These are phyloP conservation scores for Pythium volutum DNA, from an alignment of 352 stramenopile species.

Conservation along the genomic window DNA sequence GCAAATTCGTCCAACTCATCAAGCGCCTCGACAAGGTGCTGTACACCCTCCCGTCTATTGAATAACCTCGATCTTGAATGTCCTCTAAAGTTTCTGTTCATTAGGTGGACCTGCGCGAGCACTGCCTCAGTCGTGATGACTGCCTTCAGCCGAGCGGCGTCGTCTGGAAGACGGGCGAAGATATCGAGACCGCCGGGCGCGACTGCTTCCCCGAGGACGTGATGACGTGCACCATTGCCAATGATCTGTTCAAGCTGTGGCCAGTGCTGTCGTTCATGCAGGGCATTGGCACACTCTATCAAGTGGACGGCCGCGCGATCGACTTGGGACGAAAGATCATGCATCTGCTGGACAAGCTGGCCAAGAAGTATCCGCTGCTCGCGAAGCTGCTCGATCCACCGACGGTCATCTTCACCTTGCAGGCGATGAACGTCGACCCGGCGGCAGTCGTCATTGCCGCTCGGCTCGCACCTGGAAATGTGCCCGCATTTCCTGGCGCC, in stretches of 20 bases:
- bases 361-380: slow-evolving; percentile 26
- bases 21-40: slow-evolving; percentile 30
- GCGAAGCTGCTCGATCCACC: slow-evolving; percentile 33
- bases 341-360: slow-evolving; percentile 28
- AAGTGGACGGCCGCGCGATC: slow-evolving; percentile 30
- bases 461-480: slow-evolving; percentile 29
- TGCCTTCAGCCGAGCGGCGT: slow-evolving; percentile 30
- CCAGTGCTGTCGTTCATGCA: slow-evolving; percentile 31
- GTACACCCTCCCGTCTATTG: slow-evolving; percentile 3
- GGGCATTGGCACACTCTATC: slow-evolving; percentile 32
- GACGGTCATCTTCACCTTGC: slow-evolving; percentile 33
- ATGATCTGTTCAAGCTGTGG: slow-evolving; percentile 33
- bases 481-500: slow-evolving; percentile 29
- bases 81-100: slow-evolving; percentile 22
- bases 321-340: slow-evolving; percentile 31
- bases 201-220: slow-evolving; percentile 30
- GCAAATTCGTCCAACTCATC: slow-evolving; percentile 30
- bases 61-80: slow-evolving; percentile 17
- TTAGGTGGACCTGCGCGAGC: slow-evolving; percentile 26
- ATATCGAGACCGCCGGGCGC: slow-evolving; percentile 29
- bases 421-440: slow-evolving; percentile 27
- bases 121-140: slow-evolving; percentile 35
- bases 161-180: slow-evolving; percentile 31
- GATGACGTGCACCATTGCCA: slow-evolving; percentile 30
- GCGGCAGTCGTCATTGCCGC: slow-evolving; percentile 27